Evolutionary conservation across 23 red algal genomes (phyloP), one percentile per base, ranked within the genome.

Genomic region (Gracilaria caudata): DNA sequence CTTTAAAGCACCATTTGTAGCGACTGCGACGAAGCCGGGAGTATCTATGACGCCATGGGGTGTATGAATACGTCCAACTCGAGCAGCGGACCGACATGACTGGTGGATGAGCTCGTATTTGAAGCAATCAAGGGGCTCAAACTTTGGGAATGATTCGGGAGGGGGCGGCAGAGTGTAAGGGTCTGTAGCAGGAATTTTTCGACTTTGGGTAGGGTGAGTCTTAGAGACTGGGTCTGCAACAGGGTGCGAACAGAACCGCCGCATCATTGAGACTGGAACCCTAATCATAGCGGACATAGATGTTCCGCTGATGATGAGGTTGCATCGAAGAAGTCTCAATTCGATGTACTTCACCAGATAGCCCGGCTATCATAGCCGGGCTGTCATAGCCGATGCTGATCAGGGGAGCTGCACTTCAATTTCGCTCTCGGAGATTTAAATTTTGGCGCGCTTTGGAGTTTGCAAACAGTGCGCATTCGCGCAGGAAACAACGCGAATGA

Each of bases 1-100:
- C 60, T 99, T 99, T 17, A 99, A 83, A 19, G 97, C 97, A 51
- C 54, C 97, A 79, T 95, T 99, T 29, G 97, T 99, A 8, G 81
- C 97, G 29, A 99, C 97, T 53, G 97, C 93, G 28, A 99, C 97
- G 81, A 94, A 99, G 23, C 56, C 82, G 6, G 97, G 97, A 36
- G 97, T 99, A 64, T 95, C 88, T 21, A 99, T 84, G 32, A 90
- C 44, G n/a, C 97, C 97, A 58, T 99, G 97, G 20, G 97, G 77
- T 0, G 97, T 99, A 57, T 99, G 89, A 29, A 99, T 83, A 19
- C 80, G 61, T 40, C 97, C 93, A 29, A 95, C 93, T 38, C 97
- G 92, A 11, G 97, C 97, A 13, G 44, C 44, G 49, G 97, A 99
- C 19, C 78, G 76, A 13, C 71, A 74, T 14, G 97, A 99, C 23